phyloP scores from a whole-genome alignment of 2,329 filamentous ascomycete species.

The Elsinoe ampelina region DNA sequence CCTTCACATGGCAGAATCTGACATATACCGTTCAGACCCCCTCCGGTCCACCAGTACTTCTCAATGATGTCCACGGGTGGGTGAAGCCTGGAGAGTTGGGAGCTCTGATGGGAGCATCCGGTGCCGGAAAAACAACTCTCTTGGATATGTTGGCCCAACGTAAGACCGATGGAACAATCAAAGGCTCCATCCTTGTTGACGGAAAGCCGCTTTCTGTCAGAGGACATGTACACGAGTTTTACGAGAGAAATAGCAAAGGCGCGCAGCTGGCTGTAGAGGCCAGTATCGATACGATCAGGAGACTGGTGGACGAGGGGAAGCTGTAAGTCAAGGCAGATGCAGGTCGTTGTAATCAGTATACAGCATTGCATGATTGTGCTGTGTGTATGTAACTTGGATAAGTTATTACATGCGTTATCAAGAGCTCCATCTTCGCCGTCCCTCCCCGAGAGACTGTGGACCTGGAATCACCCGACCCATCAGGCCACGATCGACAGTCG shows the following conservation, averaged over 20 bases:
- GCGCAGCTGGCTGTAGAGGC: slow-evolving; percentile 36
- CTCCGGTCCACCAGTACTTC: slow-evolving; percentile 40
- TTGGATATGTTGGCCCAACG: slow-evolving; percentile 48
- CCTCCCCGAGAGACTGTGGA: no score
- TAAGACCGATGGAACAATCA: slow-evolving; percentile 53
- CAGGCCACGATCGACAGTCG: no score
- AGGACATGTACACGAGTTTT: slow-evolving; percentile 26
- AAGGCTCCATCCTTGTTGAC: slow-evolving; percentile 58
- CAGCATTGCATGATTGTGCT: no score
- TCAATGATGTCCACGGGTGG: slow-evolving; percentile 47
- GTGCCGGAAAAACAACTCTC: slow-evolving; percentile 54
- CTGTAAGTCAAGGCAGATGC: not conserved
- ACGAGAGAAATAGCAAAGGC: slow-evolving; percentile 22
- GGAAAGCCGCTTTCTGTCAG: slow-evolving; percentile 46
- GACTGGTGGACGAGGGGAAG: slow-evolving; percentile 27
- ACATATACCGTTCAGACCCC: slow-evolving; percentile 46
- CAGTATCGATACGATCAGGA: slow-evolving; percentile 34
- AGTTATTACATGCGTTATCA: no score
- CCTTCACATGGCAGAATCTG: slow-evolving; percentile 46
- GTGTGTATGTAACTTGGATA: no score
- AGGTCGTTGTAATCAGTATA: no score
- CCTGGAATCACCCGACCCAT: no score
- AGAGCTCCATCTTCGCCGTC: no score
- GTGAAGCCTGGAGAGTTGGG: slow-evolving; percentile 49
- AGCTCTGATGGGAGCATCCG: slow-evolving; percentile 43